Conservation (phyloP, 169 alveolate species). For the Eimeria brunetti region DNA sequence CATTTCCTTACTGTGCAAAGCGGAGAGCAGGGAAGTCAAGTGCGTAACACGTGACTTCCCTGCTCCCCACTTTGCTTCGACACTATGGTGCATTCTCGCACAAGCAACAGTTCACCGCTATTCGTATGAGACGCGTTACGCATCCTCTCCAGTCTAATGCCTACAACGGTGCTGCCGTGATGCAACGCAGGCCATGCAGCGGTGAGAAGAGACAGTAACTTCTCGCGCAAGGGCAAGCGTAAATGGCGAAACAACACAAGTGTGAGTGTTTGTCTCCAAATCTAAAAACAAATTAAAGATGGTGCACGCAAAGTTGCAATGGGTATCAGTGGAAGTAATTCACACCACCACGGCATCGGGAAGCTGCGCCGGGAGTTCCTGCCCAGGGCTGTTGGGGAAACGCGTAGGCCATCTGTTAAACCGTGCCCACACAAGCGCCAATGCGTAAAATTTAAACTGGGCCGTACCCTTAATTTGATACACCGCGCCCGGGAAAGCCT, state of each 20-base stretch:
- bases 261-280: slow-evolving; percentile 1
- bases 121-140: neutral
- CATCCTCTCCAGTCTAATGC: neutral
- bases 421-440: too few species aligned
- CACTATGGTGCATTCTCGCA: neutral
- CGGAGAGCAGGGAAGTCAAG: too few species aligned
- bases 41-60: too few species aligned
- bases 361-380: slow-evolving; percentile 88
- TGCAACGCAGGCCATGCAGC: neutral
- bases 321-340: slow-evolving; percentile 88
- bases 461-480: neutral
- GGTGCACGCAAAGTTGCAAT: slow-evolving; percentile 89
- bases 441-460: neutral
- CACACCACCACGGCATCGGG: slow-evolving; percentile 94
- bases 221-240: neutral
- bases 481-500: neutral
- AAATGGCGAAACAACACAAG: neutral
- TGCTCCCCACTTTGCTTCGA: neutral
- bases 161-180: neutral
- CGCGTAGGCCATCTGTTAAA: slow-evolving; percentile 57
- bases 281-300: slow-evolving; percentile 87
- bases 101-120: neutral
- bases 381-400: slow-evolving; percentile 83
- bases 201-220: neutral
- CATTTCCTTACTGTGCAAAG: too few species aligned